Conservation (phyloP, 768 basidiomycete genomes). For the Xerocomus spinulosus region DNA sequence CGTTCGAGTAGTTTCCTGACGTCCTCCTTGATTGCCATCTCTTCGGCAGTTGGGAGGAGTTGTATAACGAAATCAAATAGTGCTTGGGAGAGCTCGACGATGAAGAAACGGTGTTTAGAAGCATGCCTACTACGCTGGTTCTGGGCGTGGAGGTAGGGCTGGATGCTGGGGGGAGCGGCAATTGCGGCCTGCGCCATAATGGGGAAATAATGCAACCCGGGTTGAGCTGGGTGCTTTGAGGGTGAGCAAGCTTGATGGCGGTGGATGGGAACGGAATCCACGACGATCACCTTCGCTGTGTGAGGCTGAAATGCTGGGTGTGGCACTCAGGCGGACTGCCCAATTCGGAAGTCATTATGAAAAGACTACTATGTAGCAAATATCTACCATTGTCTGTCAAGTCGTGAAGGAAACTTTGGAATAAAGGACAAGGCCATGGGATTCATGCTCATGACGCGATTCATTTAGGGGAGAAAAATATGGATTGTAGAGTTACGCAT, state of each 20-base stretch:
- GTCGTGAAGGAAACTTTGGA: too few species aligned
- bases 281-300: constrained; percentile 26
- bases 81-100: constrained; percentile 79
- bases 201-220: constrained; percentile 1
- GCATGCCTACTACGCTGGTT: constrained; percentile 31
- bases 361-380: background rate
- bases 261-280: constrained; percentile 22
- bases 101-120: constrained; percentile 58
- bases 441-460: too few species aligned
- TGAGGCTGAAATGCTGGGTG: constrained; percentile 16
- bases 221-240: constrained; percentile 3
- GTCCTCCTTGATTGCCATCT: constrained; percentile 93
- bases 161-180: constrained; percentile 13
- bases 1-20: constrained; percentile 92
- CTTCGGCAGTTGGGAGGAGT: constrained; percentile 83
- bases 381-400: too few species aligned
- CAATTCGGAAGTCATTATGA: constrained; percentile 22
- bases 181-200: constrained; percentile 30
- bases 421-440: too few species aligned
- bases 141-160: constrained; percentile 34
- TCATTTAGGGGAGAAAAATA: too few species aligned
- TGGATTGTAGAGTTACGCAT: constrained; percentile 4
- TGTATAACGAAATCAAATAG: constrained; percentile 93
- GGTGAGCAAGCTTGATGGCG: constrained; percentile 5
- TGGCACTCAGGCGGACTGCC: constrained; percentile 19